Evolutionary conservation across 2,329 filamentous ascomycete genomes (phyloP), one percentile per base, ranked within the genome.

Genomic region (Graphium sp.): DNA sequence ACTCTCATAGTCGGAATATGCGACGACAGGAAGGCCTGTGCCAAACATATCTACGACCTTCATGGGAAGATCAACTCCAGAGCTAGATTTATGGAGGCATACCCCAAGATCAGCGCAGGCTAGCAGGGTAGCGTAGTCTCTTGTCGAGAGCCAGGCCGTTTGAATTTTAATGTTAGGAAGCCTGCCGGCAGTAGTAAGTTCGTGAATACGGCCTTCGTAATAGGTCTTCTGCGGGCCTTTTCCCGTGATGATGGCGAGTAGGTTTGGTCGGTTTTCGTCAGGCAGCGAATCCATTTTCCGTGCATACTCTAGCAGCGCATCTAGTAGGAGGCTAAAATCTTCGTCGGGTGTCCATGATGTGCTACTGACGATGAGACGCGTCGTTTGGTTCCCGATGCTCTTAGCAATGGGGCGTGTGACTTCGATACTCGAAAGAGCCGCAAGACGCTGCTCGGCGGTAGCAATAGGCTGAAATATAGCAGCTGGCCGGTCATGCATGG

Each of bases 11-110:
- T 67, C 66, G 16, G 69, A 70, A 63, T 89, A 95, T 4, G 84
- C 87, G 0, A 77, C 74, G 0, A 98, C 89, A 0, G 89, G 89
- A 17, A 98, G 57, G 0, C 87, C 89, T 0, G 85, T 79, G 3
- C 89, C 89, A 48, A 98, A 95, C 85, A 98, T 94, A 48, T 98
- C 89, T 10, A 98, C 85, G 1, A 98, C 84, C 54, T 98, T 98
- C 89, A 98, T 98, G 0, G 89, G 89, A 13, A 98, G 59, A 50
- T 98, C 89, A 1, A 98, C 84, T 2, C 89, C 89, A 3, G 83
- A 93, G 39, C 80, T 91, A 10, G 84, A 94, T 38, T 73, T 93
- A 55, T 98, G 89, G 16, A 98, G 58, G 32, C 82, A 92, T 15
- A 98, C 71, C 7, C 89, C 89, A 1, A 98, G 59, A 42, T 94